These are phyloP conservation scores for Phytomonas francai DNA, from an alignment of 208 protist genomes.

Conservation along the genomic window DNA sequence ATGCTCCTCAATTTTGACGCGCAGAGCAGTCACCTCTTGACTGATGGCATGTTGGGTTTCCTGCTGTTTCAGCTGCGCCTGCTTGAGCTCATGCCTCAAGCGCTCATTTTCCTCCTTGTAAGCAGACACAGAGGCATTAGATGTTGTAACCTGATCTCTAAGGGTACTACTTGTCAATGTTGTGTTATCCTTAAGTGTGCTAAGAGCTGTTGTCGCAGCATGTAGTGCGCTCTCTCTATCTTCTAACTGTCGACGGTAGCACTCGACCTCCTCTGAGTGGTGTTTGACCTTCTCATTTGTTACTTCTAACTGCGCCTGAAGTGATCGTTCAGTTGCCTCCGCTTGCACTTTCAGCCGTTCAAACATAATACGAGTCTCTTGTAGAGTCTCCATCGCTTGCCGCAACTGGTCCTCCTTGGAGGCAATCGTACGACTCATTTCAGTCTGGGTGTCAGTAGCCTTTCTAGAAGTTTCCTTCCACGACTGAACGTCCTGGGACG, in stretches of 20 bases:
- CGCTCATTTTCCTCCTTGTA: conserved; percentile 32
- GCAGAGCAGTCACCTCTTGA: conserved; percentile 26
- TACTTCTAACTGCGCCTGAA: conserved; percentile 17
- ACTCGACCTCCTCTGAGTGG: conserved; percentile 17
- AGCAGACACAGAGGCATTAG: conserved; percentile 15
- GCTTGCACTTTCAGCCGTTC: no score
- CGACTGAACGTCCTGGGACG: neutral
- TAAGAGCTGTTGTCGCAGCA: conserved; percentile 15
- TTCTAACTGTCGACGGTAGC: conserved; percentile 15
- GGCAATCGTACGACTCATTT: no score
- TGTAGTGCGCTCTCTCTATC: conserved; percentile 18
- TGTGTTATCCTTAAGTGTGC: conserved; percentile 16
- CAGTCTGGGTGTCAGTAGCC: no score
- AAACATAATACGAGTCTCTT: no score
- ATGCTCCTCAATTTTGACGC: conserved; percentile 27
- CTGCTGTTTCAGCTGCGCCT: conserved; percentile 25
- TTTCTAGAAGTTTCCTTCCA: neutral
- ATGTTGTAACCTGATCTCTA: conserved; percentile 29
- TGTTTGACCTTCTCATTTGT: conserved; percentile 21
- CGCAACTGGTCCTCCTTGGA: no score
- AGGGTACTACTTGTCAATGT: conserved; percentile 19
- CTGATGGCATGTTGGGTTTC: conserved; percentile 22
- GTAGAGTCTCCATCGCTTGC: no score
- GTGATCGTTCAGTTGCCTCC: conserved; percentile 1
- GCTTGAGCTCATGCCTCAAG: conserved; percentile 32